These are phyloP conservation scores for Colletotrichum nymphaeae DNA, from an alignment of 2,329 filamentous ascomycete species.

Conservation along the genomic window DNA sequence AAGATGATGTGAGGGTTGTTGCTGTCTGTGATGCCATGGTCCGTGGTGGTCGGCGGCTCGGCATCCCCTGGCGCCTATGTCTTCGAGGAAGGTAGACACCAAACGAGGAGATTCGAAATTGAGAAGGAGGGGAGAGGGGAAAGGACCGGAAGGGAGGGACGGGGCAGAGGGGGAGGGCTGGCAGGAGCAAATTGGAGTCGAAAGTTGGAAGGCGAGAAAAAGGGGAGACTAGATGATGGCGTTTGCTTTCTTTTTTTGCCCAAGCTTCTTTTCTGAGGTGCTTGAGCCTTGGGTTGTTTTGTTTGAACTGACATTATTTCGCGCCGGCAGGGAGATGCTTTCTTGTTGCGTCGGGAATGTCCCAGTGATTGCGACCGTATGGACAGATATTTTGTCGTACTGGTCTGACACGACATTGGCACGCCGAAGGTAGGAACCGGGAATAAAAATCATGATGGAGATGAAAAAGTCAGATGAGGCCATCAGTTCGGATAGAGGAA, in stretches of 20 bases:
- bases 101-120: not conserved
- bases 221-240: not conserved
- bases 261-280: slow-evolving; percentile 2
- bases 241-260: slow-evolving; percentile 24
- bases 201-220: not conserved
- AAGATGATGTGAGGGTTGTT: slow-evolving; percentile 19
- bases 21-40: not conserved
- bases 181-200: not conserved
- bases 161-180: not conserved
- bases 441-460: not conserved
- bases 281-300: not conserved
- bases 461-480: not conserved
- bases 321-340: slow-evolving; percentile 31
- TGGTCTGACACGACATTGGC: not conserved
- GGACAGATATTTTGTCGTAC: slow-evolving; percentile 18
- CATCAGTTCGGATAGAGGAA: too few relatives aligned
- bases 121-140: not conserved
- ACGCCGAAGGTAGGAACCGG: not conserved
- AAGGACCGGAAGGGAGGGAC: slow-evolving; percentile 11
- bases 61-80: not conserved
- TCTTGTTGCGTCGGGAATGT: slow-evolving; percentile 20
- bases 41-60: slow-evolving; percentile 8
- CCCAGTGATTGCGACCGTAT: slow-evolving; percentile 10
- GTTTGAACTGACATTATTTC: slow-evolving; percentile 10
- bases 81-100: not conserved